These are phyloP conservation scores for Dendrobium catenatum DNA, from an alignment of 106 monocot species.

Conservation along the genomic window DNA sequence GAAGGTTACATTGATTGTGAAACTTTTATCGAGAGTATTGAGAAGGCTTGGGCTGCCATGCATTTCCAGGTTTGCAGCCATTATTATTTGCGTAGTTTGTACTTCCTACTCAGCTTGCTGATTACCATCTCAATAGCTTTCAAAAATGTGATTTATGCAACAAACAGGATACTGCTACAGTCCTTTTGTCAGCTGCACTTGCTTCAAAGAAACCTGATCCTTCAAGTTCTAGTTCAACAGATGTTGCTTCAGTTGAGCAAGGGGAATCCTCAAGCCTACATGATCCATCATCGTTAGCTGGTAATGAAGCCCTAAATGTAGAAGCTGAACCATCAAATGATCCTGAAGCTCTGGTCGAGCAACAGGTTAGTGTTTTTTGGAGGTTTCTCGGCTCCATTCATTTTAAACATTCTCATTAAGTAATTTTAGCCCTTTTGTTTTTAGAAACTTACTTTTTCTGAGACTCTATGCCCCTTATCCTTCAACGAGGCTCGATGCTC, in stretches of 20 bases:
- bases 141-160: not conserved
- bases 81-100: not conserved
- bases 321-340: conserved; percentile 15
- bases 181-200: conserved; percentile 61
- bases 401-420: not conserved
- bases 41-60: conserved; percentile 68
- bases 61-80: conserved; percentile 57
- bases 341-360: conserved; percentile 5
- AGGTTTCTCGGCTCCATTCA: conserved; percentile 9
- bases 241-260: conserved; percentile 14
- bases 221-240: conserved; percentile 16
- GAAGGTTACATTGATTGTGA: conserved; percentile 61
- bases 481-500: not conserved
- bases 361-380: conserved; percentile 7
- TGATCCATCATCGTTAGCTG: conserved; percentile 35
- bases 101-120: not conserved
- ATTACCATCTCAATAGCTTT: not conserved
- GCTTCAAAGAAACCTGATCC: conserved; percentile 42
- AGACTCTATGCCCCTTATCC: not conserved
- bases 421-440: not conserved
- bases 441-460: not conserved
- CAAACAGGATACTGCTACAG: conserved; percentile 52
- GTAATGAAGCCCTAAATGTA: conserved; percentile 7
- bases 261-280: conserved; percentile 21
- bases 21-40: conserved; percentile 51